A percentile compares a stretch with the other conserved stretches of the same genome.
Conservation (phyloP, 208 protist genomes). For the Entamoeba invadens region DNA sequence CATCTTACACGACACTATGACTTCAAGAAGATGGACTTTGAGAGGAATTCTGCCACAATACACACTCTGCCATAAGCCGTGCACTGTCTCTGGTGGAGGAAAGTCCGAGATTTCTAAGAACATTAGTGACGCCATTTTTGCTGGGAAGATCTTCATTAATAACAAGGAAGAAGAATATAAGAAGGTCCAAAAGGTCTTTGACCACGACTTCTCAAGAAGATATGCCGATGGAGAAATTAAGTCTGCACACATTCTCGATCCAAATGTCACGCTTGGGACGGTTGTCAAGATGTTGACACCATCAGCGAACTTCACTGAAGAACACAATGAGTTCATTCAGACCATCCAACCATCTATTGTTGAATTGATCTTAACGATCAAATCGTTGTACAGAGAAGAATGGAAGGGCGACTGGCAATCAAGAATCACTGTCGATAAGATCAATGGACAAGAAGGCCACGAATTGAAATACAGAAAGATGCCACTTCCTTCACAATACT, state of each 20-base stretch:
- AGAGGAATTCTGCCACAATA: slow-evolving; percentile 18
- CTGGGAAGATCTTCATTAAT: slow-evolving; percentile 21
- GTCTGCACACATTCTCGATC: not conserved
- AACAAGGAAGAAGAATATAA: slow-evolving; percentile 24
- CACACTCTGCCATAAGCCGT: slow-evolving; percentile 24
- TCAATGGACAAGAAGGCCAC: slow-evolving; percentile 33
- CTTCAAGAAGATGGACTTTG: slow-evolving; percentile 16
- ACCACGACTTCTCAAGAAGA: slow-evolving; percentile 28
- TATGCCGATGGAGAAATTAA: slow-evolving; percentile 5
- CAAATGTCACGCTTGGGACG: slow-evolving; percentile 22
- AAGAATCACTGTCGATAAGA: slow-evolving; percentile 30
- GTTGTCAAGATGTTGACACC: slow-evolving; percentile 31
- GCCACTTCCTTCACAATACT: slow-evolving; percentile 10
- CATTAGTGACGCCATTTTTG: slow-evolving; percentile 30
- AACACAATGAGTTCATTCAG: slow-evolving; percentile 28
- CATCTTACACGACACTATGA: slow-evolving; percentile 16
- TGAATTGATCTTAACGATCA: slow-evolving; percentile 23
- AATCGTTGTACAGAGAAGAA: slow-evolving; percentile 21
- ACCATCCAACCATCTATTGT: slow-evolving; percentile 6
- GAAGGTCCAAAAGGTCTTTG: slow-evolving; percentile 19
- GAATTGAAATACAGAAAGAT: slow-evolving; percentile 25
- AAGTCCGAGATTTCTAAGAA: slow-evolving; percentile 44
- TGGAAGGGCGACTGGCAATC: slow-evolving; percentile 16
- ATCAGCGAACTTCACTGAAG: slow-evolving; percentile 12
- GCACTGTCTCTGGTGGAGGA: slow-evolving; percentile 36